Conservation (phyloP, 2,329 filamentous ascomycete genomes). For the Escovopsis sp. region DNA sequence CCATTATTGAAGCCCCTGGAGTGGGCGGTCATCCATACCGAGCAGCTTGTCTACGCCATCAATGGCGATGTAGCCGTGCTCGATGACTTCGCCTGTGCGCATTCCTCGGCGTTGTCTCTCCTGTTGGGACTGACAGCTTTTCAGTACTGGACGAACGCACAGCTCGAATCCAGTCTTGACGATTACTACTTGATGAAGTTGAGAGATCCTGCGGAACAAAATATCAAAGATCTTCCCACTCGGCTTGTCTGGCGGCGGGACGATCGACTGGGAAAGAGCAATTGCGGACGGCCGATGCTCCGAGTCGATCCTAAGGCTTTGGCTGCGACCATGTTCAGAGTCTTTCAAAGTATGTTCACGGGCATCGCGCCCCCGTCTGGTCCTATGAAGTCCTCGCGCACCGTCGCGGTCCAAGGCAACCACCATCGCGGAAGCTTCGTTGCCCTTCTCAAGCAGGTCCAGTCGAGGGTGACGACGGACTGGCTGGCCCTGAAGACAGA, state of each 20-base stretch:
- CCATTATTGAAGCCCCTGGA: conserved; percentile 29
- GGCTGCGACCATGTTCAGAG: conserved; percentile 20
- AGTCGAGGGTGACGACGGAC: conserved; percentile 19
- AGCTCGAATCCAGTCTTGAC: conserved; percentile 22
- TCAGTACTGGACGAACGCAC: conserved; percentile 36
- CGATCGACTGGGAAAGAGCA: conserved; percentile 14
- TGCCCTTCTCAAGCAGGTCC: conserved; percentile 22
- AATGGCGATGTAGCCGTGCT: conserved; percentile 15
- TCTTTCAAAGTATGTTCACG: conserved; percentile 31
- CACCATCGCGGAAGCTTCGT: conserved; percentile 25
- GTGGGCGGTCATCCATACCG: conserved; percentile 33
- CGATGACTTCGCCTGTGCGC: conserved; percentile 28
- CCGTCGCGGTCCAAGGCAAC: conserved; percentile 5
- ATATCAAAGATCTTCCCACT: conserved; percentile 10
- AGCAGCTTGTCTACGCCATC: conserved; percentile 23
- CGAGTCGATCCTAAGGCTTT: conserved; percentile 22
- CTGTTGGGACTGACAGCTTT: conserved; percentile 34
- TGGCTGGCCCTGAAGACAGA: conserved; percentile 15
- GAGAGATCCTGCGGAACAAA: conserved; percentile 8
- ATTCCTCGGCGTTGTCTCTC: conserved; percentile 29
- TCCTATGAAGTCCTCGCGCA: conserved; percentile 8
- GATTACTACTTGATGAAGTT: conserved; percentile 17
- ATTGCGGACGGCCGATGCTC: conserved; percentile 5
- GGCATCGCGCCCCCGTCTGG: not conserved
- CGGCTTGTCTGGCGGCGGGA: conserved; percentile 22